Base-by-base conservation (phyloP, 2,329 filamentous ascomycete species). In the Keithomyces neogunnii region DNA sequence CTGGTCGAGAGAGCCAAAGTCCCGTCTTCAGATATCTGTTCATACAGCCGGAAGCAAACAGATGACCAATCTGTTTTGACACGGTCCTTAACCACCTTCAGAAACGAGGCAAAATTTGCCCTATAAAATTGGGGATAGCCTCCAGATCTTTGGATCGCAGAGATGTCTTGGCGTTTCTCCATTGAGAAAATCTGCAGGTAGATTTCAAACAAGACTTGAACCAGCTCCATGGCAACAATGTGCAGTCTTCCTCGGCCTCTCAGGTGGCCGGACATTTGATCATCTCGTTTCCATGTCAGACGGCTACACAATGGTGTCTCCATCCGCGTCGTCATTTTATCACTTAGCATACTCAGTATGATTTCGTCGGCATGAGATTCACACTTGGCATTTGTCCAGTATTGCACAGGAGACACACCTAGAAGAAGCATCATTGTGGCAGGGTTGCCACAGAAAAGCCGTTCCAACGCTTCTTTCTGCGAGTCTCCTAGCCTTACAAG, bases 391-490 rank as follows among this genome's bases (percentile, higher is more conserved):
- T 78, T 77, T 2, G 76, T 76, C 70, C 70, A 78, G 57, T 72
- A 75, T 55, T 78, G 73, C 6, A 73, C 63, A 1, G 73, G 72
- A 1, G 60, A 66, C 33, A 84, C 56, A 0, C 78, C 80, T 3
- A 83, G 60, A 0, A 84, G 60, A 5, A 77, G 55, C 2, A 74
- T 72, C 4, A 81, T 58, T 0, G 73, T 75, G 0, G 68, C 61
- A 0, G 73, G 67, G 52, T 79, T 66, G 0, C 73, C 74, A 43
- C 69, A 69, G 1, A 83, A 68, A 6, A 79, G 56, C 3, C 60
- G 60, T 10, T 73, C 63, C 13, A 77, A 63, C 5, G 63, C 60
- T 26, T 60, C 49, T 39, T 63, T 55, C 11, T 59, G 55, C 6
- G 59, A 55, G 2, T 50, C 56, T 32, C 56, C 54, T 19, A 53